Percentiles rank a stretch among this genome's conserved stretches.
Conservation (phyloP, 1,284 basidiomycete genomes). For the Phellopilus nigrolimitatus region DNA sequence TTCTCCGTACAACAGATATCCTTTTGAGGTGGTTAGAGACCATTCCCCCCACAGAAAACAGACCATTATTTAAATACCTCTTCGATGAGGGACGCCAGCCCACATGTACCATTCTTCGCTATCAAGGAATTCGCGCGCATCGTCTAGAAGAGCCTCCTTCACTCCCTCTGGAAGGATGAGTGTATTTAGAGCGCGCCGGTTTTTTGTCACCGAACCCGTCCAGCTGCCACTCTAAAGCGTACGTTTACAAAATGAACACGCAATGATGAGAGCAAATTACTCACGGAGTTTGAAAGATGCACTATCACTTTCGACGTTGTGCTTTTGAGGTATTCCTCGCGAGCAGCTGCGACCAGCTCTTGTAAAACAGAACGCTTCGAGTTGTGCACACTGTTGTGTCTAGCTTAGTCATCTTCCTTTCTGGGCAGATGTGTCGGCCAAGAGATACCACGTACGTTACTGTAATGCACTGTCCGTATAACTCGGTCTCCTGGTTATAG, state of each 20-base stretch:
- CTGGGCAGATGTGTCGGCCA: not conserved
- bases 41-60: not conserved
- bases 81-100: conserved; percentile 50
- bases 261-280: not conserved
- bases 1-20: conserved; percentile 51
- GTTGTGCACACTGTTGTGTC: conserved; percentile 12
- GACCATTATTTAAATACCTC: conserved; percentile 27
- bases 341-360: conserved; percentile 12
- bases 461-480: conserved; percentile 6
- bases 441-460: conserved; percentile 10
- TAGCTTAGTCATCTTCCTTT: not conserved
- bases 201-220: conserved; percentile 12
- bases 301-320: conserved; percentile 16
- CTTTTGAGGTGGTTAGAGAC: not conserved
- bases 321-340: conserved; percentile 14
- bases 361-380: conserved; percentile 14
- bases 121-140: conserved; percentile 46
- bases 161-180: conserved; percentile 45
- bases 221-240: conserved; percentile 5
- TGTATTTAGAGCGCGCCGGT: conserved; percentile 42
- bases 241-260: not conserved
- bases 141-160: conserved; percentile 42
- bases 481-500: not conserved
- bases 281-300: conserved; percentile 8
- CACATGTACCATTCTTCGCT: conserved; percentile 48